Evolutionary conservation across 2,329 filamentous ascomycete species (phyloP).

Genomic region (Ceratocystis diversiconidia): DNA sequence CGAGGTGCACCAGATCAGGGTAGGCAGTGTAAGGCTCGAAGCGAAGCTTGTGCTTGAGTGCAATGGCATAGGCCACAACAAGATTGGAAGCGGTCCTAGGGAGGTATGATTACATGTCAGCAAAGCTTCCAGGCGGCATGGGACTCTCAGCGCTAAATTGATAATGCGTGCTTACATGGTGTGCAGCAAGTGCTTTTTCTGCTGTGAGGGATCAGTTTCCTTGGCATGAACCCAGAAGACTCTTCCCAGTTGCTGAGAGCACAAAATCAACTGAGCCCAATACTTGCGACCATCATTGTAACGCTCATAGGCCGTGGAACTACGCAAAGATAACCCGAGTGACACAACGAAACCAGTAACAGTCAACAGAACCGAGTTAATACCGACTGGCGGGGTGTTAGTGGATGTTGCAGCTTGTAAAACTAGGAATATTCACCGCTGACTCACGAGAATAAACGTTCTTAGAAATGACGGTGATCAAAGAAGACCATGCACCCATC

Average conservation of each 20-base stretch:
- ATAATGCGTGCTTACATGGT: conserved; percentile 13
- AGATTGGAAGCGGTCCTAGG: conserved; percentile 53
- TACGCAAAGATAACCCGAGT: conserved; percentile 64
- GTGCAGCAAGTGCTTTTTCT: conserved; percentile 20
- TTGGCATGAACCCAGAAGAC: conserved; percentile 63
- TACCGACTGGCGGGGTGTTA: conserved; percentile 26
- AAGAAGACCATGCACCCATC: conserved; percentile 49
- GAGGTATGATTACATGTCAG: not conserved
- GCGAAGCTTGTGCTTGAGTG: conserved; percentile 69
- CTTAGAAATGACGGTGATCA: conserved; percentile 44
- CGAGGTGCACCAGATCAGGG: conserved; percentile 54
- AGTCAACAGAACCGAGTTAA: conserved; percentile 52
- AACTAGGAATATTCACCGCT: not conserved
- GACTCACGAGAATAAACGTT: conserved; percentile 24
- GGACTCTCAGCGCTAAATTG: no score
- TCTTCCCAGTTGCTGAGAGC: conserved; percentile 54
- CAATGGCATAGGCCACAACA: conserved; percentile 59
- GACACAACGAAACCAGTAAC: conserved; percentile 71
- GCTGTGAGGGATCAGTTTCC: conserved; percentile 17
- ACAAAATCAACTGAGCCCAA: conserved; percentile 47
- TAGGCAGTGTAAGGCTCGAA: conserved; percentile 73
- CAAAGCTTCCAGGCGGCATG: not conserved
- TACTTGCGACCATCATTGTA: conserved; percentile 50
- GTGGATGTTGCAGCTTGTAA: conserved; percentile 1
- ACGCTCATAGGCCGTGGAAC: conserved; percentile 63